phyloP scores from a whole-genome alignment of 2,329 filamentous ascomycete genomes.

The Talaromyces sp. region DNA sequence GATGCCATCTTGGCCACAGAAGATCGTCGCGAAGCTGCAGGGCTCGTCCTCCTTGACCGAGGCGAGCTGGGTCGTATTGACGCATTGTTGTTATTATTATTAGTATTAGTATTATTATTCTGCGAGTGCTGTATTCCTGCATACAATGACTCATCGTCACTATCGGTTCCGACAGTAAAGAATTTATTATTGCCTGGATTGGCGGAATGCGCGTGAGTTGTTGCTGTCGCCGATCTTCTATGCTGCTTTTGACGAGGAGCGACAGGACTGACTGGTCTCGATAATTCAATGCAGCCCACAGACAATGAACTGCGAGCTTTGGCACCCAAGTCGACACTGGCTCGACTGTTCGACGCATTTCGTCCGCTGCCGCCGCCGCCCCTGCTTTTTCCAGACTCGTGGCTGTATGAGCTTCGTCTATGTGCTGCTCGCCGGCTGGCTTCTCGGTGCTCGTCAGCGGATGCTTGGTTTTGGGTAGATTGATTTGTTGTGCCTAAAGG shows the following conservation, averaged over 20 bases:
- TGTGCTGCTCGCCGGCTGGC: neutral
- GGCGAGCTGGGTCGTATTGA: neutral
- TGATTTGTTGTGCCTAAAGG: neutral
- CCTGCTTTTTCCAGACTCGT: conserved; percentile 18
- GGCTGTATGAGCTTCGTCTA: conserved; percentile 25
- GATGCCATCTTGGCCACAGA: conserved; percentile 5
- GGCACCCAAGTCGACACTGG: conserved; percentile 9
- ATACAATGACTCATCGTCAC: conserved; percentile 8
- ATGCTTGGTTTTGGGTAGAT: neutral
- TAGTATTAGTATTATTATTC: neutral
- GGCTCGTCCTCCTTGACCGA: conserved; percentile 2
- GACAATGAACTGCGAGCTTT: conserved; percentile 16
- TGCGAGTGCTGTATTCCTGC: neutral
- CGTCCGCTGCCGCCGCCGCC: neutral
- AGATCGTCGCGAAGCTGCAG: conserved; percentile 9
- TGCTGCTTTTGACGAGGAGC: neutral
- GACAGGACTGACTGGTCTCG: conserved; percentile 4
- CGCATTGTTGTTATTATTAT: neutral
- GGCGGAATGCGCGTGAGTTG: neutral
- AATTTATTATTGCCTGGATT: neutral
- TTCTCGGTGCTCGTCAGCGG: neutral
- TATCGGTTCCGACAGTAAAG: conserved; percentile 6
- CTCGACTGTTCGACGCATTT: conserved; percentile 8
- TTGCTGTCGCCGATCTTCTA: neutral
- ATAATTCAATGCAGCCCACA: conserved; percentile 9